Evolutionary conservation across 495 filamentous ascomycete genomes (phyloP).

Genomic region (Cercophora scortea): DNA sequence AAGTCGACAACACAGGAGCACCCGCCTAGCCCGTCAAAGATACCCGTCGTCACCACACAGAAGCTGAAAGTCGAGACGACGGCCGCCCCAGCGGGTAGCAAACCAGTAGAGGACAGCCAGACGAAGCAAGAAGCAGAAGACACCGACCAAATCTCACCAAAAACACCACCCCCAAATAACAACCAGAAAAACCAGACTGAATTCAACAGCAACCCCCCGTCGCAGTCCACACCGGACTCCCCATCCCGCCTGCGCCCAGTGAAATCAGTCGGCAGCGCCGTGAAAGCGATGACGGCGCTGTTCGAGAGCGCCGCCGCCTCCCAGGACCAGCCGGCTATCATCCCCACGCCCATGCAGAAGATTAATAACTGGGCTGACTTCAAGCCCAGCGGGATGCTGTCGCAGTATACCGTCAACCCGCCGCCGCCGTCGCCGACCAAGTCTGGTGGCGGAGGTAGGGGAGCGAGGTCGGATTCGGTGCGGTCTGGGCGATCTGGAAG

Average conservation of each 20-base stretch:
- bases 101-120: no score
- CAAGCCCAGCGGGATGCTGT: slow-evolving; percentile 15
- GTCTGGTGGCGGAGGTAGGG: background rate
- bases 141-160: background rate
- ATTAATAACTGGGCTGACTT: background rate
- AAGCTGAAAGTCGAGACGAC: no score
- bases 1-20: no score
- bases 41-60: no score
- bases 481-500: background rate
- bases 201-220: background rate
- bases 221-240: background rate
- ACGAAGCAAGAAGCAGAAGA: no score
- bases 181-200: background rate
- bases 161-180: background rate
- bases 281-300: slow-evolving; percentile 37
- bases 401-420: slow-evolving; percentile 21
- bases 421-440: slow-evolving; percentile 7
- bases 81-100: no score
- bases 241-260: background rate
- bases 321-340: slow-evolving; percentile 1
- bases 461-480: background rate
- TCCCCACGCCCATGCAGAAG: slow-evolving; percentile 2
- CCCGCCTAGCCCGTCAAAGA: no score
- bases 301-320: slow-evolving; percentile 27
- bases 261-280: slow-evolving; percentile 16